Base-by-base conservation (phyloP, 2,329 filamentous ascomycete species). In the Nannizzia gypsea region DNA sequence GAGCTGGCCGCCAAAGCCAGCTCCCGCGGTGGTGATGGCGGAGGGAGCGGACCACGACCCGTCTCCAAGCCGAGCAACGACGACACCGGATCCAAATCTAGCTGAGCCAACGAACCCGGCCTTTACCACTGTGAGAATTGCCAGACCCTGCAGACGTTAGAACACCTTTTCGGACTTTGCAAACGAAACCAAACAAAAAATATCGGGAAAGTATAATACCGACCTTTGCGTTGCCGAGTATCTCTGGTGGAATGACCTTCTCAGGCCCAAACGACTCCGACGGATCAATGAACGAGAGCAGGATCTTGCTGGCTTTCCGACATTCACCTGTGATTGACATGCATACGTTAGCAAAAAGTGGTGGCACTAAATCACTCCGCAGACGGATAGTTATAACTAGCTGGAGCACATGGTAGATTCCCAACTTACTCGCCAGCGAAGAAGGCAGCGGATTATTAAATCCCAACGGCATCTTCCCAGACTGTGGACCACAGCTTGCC, bases 221-320 rank as follows among this genome's bases (percentile, higher is more conserved):
- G 76, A 90, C 88, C 84, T 99, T 96, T 69, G 93, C 93, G 73
- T 89, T 89, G 65, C 88, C 87, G 67, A 99, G 85, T 67, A 99
- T 82, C 58, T 86, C 83, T 6, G 92, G 91, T 56, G 93, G 93
- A 67, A 99, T 99, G 72, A 99, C 86, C 75, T 97, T 97, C 75
- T 97, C 93, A 60, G 93, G 92, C 4, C 92, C 90, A 73, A 97
- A 96, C 20, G 92, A 78, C 78, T 97, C 92, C 70, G 86, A 83
- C 20, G 93, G 93, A 72, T 97, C 93, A 72, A 97, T 83, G 73
- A 99, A 99, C 11, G 91, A 95, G 52, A 88, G 83, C 67, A 99
- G 83, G 69, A 97, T 97, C 80, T 95, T 96, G 71, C 88, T 88
- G 72, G 90, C 93, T 77, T 99, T 99, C 75, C 88, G 93, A 78